Conservation (phyloP, 2,329 filamentous ascomycete species). For the Mycosphaerella sp. region DNA sequence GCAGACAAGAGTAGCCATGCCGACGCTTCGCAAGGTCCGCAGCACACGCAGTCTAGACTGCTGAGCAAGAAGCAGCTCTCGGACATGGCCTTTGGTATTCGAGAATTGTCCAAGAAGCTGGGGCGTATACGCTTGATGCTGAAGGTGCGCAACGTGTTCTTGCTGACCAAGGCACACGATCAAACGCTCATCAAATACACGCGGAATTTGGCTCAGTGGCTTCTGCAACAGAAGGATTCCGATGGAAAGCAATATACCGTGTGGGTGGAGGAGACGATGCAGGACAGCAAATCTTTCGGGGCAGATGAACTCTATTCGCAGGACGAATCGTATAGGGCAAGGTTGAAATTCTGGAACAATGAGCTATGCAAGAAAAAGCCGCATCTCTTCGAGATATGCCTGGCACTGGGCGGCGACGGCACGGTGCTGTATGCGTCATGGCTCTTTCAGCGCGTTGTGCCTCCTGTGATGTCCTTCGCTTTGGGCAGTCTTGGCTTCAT, state of each 20-base stretch:
- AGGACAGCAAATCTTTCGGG: slow-evolving; percentile 67
- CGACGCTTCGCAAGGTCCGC: slow-evolving; percentile 29
- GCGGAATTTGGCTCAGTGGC: slow-evolving; percentile 70
- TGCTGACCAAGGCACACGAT: slow-evolving; percentile 90
- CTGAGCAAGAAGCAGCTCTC: slow-evolving; percentile 91
- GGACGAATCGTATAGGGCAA: slow-evolving; percentile 47
- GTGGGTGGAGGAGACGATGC: slow-evolving; percentile 70
- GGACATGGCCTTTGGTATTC: slow-evolving; percentile 94
- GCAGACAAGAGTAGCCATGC: slow-evolving; percentile 39
- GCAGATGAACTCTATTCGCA: slow-evolving; percentile 61
- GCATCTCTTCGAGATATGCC: slow-evolving; percentile 86
- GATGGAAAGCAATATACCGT: slow-evolving; percentile 62
- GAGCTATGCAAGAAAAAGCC: slow-evolving; percentile 70
- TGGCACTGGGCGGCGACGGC: slow-evolving; percentile 79
- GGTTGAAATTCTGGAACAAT: slow-evolving; percentile 78
- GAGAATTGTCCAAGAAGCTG: slow-evolving; percentile 79
- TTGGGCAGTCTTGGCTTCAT: slow-evolving; percentile 89
- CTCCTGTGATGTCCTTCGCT: slow-evolving; percentile 85
- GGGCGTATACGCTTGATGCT: slow-evolving; percentile 78
- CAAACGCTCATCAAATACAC: slow-evolving; percentile 70
- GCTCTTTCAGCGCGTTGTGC: slow-evolving; percentile 93
- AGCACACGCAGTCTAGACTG: slow-evolving; percentile 58
- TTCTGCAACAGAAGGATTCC: slow-evolving; percentile 62
- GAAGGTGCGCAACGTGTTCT: slow-evolving; percentile 73
- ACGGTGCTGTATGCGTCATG: slow-evolving; percentile 94